Evolutionary conservation across 768 basidiomycete genomes (phyloP).

Genomic region (Mrakia gelida): DNA sequence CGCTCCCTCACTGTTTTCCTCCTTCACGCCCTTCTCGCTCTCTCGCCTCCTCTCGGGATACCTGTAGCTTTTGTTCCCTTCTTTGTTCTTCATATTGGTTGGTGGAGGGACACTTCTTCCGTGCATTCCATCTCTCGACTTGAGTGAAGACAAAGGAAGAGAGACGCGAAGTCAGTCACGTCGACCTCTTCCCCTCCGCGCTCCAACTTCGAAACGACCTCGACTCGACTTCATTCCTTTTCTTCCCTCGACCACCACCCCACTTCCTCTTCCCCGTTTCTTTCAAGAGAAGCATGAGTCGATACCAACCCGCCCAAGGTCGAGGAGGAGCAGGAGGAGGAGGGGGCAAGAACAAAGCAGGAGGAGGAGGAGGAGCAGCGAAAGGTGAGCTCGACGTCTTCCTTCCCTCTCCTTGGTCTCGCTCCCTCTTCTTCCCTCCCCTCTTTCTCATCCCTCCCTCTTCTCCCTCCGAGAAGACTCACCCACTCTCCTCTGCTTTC

Average conservation of each 20-base stretch:
- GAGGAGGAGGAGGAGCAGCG: not conserved
- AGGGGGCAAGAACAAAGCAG: not conserved
- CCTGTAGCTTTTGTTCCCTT: not conserved
- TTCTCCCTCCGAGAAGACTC: not conserved
- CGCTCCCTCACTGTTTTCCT: not conserved
- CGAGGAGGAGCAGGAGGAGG: conserved; percentile 1
- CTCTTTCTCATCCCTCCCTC: too few relatives aligned
- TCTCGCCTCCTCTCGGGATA: not conserved
- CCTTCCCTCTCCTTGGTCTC: not conserved
- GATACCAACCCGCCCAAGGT: not conserved
- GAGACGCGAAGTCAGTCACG: not conserved
- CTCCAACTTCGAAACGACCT: not conserved
- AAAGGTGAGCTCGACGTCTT: not conserved
- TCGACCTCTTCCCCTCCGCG: not conserved
- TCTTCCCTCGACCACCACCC: not conserved
- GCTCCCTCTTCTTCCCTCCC: not conserved
- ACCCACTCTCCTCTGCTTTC: not conserved
- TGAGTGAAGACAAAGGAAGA: not conserved
- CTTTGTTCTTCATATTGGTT: not conserved
- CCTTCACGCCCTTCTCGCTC: not conserved
- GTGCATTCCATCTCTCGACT: not conserved
- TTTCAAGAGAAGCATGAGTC: not conserved
- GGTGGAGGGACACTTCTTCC: not conserved
- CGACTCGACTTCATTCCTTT: too few relatives aligned
- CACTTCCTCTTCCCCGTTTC: not conserved